Percentiles rank a stretch among this genome's conserved stretches.
phyloP scores from a whole-genome alignment of 805 yeast species.

The Metschnikowia cerradonensis region DNA sequence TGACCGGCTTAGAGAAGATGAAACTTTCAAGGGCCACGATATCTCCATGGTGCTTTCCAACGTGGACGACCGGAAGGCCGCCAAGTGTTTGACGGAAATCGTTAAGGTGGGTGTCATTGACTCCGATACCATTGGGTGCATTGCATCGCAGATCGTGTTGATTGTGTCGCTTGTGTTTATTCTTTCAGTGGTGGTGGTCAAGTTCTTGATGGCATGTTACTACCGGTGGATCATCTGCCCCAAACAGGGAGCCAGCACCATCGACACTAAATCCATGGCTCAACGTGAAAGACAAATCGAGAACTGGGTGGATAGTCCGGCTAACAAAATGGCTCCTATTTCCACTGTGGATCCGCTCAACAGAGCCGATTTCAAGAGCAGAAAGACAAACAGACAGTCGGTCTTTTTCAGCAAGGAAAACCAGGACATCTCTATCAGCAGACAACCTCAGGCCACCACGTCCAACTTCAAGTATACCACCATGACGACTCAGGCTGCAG shows the following conservation, averaged over 20 bases:
- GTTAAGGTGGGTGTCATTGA: slow-evolving; percentile 87
- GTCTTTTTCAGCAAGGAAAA: slow-evolving; percentile 32
- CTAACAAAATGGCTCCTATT: slow-evolving; percentile 23
- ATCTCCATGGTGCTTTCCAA: slow-evolving; percentile 68
- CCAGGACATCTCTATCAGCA: slow-evolving; percentile 26
- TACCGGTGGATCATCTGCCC: slow-evolving; percentile 72
- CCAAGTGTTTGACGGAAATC: slow-evolving; percentile 80
- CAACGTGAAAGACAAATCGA: slow-evolving; percentile 68
- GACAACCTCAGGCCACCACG: slow-evolving; percentile 31
- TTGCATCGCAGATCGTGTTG: slow-evolving; percentile 82
- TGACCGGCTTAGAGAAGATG: slow-evolving; percentile 54
- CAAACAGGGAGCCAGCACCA: slow-evolving; percentile 71
- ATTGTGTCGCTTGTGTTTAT: slow-evolving; percentile 80
- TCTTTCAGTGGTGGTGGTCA: slow-evolving; percentile 68
- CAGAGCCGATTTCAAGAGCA: slow-evolving; percentile 46
- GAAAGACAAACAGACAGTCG: slow-evolving; percentile 37
- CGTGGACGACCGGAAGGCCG: slow-evolving; percentile 63
- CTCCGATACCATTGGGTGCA: slow-evolving; percentile 87
- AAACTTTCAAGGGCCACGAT: slow-evolving; percentile 68
- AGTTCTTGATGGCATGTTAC: slow-evolving; percentile 83
- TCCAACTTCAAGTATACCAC: slow-evolving; percentile 48
- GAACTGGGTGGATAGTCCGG: slow-evolving; percentile 71
- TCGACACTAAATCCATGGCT: slow-evolving; percentile 57
- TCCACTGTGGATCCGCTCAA: slow-evolving; percentile 47
- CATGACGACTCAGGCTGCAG: slow-evolving; percentile 61